phyloP scores from a whole-genome alignment of 495 filamentous ascomycete species.

The Penicillium paxilli region DNA sequence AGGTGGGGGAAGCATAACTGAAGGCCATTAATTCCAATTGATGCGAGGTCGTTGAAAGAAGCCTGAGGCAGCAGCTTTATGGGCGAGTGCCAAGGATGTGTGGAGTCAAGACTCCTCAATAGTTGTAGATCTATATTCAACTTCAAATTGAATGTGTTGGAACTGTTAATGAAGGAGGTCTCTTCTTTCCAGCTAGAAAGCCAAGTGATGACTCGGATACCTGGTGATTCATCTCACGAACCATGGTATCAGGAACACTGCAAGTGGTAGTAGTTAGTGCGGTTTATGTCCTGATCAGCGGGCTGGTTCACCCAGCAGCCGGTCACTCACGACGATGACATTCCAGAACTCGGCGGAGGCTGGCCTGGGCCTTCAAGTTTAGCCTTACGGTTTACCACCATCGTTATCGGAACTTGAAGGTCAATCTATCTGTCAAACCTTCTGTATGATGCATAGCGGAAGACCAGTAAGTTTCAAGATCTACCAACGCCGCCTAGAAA shows the following conservation, averaged over 20 bases:
- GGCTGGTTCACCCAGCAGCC: slow-evolving; percentile 2
- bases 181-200: too few species aligned
- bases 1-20: too few species aligned
- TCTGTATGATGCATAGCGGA: not conserved
- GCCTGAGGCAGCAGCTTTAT: too few species aligned
- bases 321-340: slow-evolving; percentile 1
- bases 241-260: slow-evolving; percentile 6
- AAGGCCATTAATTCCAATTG: too few species aligned
- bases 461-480: not conserved
- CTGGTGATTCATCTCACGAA: slow-evolving; percentile 5
- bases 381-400: not conserved
- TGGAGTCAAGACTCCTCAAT: too few species aligned
- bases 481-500: not conserved
- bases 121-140: too few species aligned
- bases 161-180: too few species aligned
- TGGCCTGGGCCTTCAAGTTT: not conserved
- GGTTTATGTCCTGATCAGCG: slow-evolving; percentile 4
- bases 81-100: too few species aligned
- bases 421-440: not conserved
- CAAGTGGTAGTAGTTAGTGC: too few species aligned
- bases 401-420: not conserved
- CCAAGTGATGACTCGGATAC: slow-evolving; percentile 2
- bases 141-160: too few species aligned
- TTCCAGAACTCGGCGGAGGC: slow-evolving; percentile 16
- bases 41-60: too few species aligned